These are phyloP conservation scores for Onygenales sp. DNA, from an alignment of 2,329 filamentous ascomycete species.

Conservation along the genomic window DNA sequence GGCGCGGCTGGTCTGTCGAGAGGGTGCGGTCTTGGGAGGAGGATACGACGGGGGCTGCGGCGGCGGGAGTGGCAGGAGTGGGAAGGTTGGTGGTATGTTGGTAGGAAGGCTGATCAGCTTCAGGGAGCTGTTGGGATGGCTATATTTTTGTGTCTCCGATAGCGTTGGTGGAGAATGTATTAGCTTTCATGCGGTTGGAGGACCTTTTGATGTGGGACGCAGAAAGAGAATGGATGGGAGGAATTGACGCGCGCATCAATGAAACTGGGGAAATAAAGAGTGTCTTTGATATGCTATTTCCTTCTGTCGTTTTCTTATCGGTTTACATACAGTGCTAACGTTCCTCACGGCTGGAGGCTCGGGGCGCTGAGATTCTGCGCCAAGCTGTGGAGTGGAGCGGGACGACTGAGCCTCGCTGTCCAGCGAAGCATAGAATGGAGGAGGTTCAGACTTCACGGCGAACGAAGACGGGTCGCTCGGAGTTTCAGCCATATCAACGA, in stretches of 20 bases:
- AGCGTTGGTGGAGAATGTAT: not conserved
- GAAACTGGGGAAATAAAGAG: not conserved
- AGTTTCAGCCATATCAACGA: slow-evolving; percentile 1
- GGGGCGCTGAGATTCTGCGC: not conserved
- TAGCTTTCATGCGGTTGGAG: not conserved
- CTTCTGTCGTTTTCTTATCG: not conserved
- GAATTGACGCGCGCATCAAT: not conserved
- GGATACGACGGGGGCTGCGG: too few species aligned
- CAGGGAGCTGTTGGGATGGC: not conserved
- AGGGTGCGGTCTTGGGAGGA: not conserved
- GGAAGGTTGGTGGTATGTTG: slow-evolving; percentile 32
- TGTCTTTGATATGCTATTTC: not conserved
- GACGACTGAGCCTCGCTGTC: not conserved
- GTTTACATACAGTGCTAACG: slow-evolving; percentile 3
- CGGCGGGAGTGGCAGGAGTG: not conserved
- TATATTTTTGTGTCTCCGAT: not conserved
- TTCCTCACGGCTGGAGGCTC: slow-evolving; percentile 1
- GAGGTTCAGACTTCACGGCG: not conserved
- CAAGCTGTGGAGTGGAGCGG: slow-evolving; percentile 3
- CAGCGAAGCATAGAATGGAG: not conserved
- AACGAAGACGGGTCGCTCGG: slow-evolving; percentile 2
- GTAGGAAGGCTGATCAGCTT: slow-evolving; percentile 22
- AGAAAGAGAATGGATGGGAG: not conserved
- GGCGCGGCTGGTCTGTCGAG: too few species aligned
- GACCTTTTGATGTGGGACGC: too few species aligned